Evolutionary conservation across 768 basidiomycete genomes (phyloP).

Genomic region (Suillus decipiens): DNA sequence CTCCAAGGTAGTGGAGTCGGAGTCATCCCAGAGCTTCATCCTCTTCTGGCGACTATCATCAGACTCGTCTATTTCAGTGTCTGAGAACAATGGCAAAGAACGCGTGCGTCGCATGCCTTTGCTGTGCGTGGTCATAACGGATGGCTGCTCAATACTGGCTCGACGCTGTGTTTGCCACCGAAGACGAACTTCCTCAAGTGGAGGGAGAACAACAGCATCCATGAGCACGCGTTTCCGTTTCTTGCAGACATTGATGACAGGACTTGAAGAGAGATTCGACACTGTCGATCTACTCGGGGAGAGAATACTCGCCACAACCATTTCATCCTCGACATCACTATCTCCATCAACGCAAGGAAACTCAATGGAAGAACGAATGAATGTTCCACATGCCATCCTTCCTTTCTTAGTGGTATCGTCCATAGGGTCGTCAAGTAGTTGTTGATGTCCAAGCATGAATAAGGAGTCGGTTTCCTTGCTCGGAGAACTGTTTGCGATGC

Average conservation of each 20-base stretch:
- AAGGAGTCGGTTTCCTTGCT: constrained; percentile 18
- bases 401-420: constrained; percentile 28
- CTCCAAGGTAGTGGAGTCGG: constrained; percentile 4
- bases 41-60: constrained; percentile 23
- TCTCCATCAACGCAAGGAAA: constrained; percentile 26
- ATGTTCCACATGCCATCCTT: constrained; percentile 22
- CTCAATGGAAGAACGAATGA: constrained; percentile 34
- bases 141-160: constrained; percentile 19
- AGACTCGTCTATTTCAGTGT: constrained; percentile 18
- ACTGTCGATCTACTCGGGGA: constrained; percentile 15
- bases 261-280: neutral
- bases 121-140: constrained; percentile 10
- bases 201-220: constrained; percentile 55
- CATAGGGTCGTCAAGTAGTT: constrained; percentile 37
- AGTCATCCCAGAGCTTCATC: constrained; percentile 25
- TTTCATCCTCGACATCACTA: constrained; percentile 34
- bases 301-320: constrained; percentile 26
- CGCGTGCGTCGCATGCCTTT: constrained; percentile 26
- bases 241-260: constrained; percentile 22
- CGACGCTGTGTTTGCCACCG: constrained; percentile 21
- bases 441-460: constrained; percentile 47
- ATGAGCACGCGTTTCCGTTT: constrained; percentile 54
- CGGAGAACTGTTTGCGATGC: constrained; percentile 43
- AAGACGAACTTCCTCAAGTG: constrained; percentile 31
- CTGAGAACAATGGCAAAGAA: constrained; percentile 26